Conservation (phyloP, 805 yeast genomes). For the Candida stauntonica region DNA sequence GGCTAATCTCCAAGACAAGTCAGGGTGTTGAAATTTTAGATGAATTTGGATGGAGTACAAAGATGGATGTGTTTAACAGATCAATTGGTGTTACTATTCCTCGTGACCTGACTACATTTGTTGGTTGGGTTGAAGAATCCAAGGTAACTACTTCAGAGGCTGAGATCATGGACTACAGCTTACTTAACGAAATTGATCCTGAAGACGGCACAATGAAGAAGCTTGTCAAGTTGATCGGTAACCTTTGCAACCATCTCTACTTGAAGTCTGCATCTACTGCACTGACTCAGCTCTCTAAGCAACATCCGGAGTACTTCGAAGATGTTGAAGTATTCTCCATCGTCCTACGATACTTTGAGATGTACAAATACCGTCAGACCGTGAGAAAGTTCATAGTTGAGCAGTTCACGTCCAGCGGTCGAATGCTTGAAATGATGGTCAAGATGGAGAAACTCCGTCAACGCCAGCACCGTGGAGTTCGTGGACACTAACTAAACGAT, state of each 20-base stretch:
- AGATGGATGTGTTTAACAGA: slow-evolving; percentile 37
- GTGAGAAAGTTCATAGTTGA: slow-evolving; percentile 65
- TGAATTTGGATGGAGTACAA: slow-evolving; percentile 70
- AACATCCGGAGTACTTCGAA: slow-evolving; percentile 49
- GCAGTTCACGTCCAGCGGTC: slow-evolving; percentile 46
- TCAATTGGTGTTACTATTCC: slow-evolving; percentile 44
- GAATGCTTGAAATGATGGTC: slow-evolving; percentile 48
- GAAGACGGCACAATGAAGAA: slow-evolving; percentile 29
- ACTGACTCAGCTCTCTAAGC: slow-evolving; percentile 48
- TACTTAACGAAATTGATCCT: slow-evolving; percentile 11
- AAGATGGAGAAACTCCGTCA: slow-evolving; percentile 35
- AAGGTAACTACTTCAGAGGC: slow-evolving; percentile 9
- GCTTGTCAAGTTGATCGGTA: slow-evolving; percentile 39
- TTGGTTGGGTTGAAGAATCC: slow-evolving; percentile 17
- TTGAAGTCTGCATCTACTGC: slow-evolving; percentile 53
- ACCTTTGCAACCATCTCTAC: slow-evolving; percentile 51
- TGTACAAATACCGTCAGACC: slow-evolving; percentile 56
- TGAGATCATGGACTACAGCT: slow-evolving; percentile 10
- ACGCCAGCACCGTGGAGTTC: background rate
- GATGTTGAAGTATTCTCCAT: slow-evolving; percentile 50
- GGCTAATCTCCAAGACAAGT: slow-evolving; percentile 63
- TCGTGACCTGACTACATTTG: slow-evolving; percentile 28
- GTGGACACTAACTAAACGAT: background rate
- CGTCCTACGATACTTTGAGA: slow-evolving; percentile 47
- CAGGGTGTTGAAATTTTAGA: slow-evolving; percentile 85